phyloP scores from a whole-genome alignment of 306 rosid genomes.

The apple (Malus domestica) region DNA sequence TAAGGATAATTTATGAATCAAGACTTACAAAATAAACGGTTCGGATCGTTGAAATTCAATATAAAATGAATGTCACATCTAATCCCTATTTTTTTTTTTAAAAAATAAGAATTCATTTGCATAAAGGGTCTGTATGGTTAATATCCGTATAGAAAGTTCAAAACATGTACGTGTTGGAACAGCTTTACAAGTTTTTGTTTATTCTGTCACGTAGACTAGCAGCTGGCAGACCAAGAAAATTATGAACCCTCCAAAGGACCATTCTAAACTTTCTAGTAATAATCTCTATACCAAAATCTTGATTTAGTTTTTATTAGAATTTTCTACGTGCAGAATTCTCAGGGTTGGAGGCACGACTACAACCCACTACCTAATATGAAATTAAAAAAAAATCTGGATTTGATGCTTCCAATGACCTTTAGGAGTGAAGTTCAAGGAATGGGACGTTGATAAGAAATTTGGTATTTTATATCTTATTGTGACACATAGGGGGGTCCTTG shows the following conservation, averaged over 20 bases:
- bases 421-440: slow-evolving; percentile 39
- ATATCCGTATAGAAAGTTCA: neutral
- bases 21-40: too few species aligned
- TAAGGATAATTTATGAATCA: fast-evolving
- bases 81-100: too few species aligned
- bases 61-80: too few species aligned
- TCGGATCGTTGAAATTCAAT: too few species aligned
- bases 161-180: neutral
- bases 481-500: neutral
- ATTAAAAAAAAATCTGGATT: slow-evolving; percentile 5
- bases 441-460: neutral
- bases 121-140: too few species aligned
- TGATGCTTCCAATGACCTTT: slow-evolving; percentile 3
- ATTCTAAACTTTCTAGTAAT: slow-evolving; percentile 17
- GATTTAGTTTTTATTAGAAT: neutral
- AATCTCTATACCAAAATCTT: neutral
- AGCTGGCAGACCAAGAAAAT: slow-evolving; percentile 3
- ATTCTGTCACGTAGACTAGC: neutral
- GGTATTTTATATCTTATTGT: neutral
- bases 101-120: too few species aligned
- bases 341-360: slow-evolving; percentile 26
- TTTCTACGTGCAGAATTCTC: slow-evolving; percentile 3
- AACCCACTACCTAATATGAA: slow-evolving; percentile 24
- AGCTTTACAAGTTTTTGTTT: slow-evolving; percentile 14
- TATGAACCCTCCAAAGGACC: slow-evolving; percentile 27